Conservation (phyloP, 257 asterid species). For the Plantago ovata region DNA sequence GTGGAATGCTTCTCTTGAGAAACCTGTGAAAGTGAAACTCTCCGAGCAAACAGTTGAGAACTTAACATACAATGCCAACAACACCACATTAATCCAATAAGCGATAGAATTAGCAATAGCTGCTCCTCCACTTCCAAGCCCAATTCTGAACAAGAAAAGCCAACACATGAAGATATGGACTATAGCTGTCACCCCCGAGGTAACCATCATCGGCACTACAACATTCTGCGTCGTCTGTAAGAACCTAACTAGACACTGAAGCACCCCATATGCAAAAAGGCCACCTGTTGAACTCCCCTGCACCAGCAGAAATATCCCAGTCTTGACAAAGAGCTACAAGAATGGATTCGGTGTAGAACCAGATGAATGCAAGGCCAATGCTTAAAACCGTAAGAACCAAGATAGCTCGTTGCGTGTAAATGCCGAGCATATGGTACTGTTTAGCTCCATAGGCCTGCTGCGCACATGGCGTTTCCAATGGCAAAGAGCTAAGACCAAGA, state of each 20-base stretch:
- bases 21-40: constrained; percentile 47
- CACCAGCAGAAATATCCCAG: constrained; percentile 43
- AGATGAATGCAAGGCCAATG: constrained; percentile 41
- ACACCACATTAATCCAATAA: constrained; percentile 52
- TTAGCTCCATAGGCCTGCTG: constrained; percentile 71
- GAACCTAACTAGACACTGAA: constrained; percentile 52
- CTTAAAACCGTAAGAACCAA: constrained; percentile 34
- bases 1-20: constrained; percentile 44
- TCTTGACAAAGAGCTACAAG: constrained; percentile 52
- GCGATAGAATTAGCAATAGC: constrained; percentile 58
- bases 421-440: constrained; percentile 47
- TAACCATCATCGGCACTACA: constrained; percentile 57
- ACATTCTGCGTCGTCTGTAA: constrained; percentile 57
- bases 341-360: constrained; percentile 48
- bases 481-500: no score
- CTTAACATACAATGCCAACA: constrained; percentile 38
- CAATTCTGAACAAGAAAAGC: constrained; percentile 38
- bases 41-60: constrained; percentile 38
- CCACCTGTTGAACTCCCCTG: constrained; percentile 51
- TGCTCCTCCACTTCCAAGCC: constrained; percentile 51
- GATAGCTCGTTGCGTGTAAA: constrained; percentile 51
- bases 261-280: constrained; percentile 52
- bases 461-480: constrained; percentile 62
- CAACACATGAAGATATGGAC: constrained; percentile 51
- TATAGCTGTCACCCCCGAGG: constrained; percentile 40